These are phyloP conservation scores for Magnaporthales sp. DNA, from an alignment of 2,329 filamentous ascomycete species.

Conservation along the genomic window DNA sequence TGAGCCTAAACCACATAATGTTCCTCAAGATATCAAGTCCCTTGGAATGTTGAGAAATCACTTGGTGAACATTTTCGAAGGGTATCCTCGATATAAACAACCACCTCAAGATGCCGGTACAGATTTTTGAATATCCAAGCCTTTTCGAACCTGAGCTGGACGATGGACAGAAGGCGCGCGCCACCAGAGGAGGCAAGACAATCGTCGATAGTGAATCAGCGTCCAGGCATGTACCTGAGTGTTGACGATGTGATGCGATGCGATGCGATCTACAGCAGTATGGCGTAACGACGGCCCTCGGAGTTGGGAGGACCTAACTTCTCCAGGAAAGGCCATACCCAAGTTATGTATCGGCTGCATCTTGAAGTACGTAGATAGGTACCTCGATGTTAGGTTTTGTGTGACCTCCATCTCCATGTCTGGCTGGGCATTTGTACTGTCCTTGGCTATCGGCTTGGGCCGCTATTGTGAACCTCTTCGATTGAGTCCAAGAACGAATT, in stretches of 20 bases:
- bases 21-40: too few relatives aligned
- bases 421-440: too few relatives aligned
- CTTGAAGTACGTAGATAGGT: neutral
- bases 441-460: too few relatives aligned
- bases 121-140: neutral
- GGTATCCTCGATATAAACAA: neutral
- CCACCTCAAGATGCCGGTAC: neutral
- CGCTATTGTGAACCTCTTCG: too few relatives aligned
- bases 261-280: neutral
- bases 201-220: neutral
- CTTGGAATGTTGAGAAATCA: too few relatives aligned
- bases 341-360: neutral
- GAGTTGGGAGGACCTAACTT: neutral
- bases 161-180: neutral
- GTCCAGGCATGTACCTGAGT: neutral
- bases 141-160: neutral
- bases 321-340: neutral
- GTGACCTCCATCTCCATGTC: neutral
- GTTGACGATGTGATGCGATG: neutral
- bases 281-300: neutral
- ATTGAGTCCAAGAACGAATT: too few relatives aligned
- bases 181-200: neutral
- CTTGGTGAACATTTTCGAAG: too few relatives aligned
- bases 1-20: too few relatives aligned
- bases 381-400: neutral